Percentiles rank a stretch among this genome's conserved stretches.
phyloP scores from a whole-genome alignment of 805 yeast genomes.

The Kuraishia floccosa region DNA sequence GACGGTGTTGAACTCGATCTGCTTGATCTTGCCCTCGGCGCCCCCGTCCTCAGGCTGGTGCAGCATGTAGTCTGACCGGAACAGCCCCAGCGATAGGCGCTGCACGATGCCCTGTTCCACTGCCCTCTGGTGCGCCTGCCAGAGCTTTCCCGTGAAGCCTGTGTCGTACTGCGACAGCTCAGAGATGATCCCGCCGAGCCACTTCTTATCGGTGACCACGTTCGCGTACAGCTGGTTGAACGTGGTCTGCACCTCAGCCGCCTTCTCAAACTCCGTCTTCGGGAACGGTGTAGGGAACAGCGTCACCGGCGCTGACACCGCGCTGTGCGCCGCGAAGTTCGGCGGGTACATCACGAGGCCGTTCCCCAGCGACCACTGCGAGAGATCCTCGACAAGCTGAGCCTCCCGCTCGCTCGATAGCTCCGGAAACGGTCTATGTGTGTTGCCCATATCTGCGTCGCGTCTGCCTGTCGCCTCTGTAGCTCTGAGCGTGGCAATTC shows the following conservation, averaged over 20 bases:
- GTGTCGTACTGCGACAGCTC: conserved; percentile 48
- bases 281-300: conserved; percentile 88
- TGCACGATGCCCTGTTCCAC: conserved; percentile 40
- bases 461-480: too few relatives aligned
- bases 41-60: conserved; percentile 33
- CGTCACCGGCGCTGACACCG: conserved; percentile 78
- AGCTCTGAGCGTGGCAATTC: too few relatives aligned
- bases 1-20: conserved; percentile 93
- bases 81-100: conserved; percentile 67
- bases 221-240: conserved; percentile 70
- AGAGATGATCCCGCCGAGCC: conserved; percentile 49
- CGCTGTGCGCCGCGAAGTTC: conserved; percentile 28
- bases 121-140: conserved; percentile 45
- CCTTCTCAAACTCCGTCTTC: conserved; percentile 48
- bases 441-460: too few relatives aligned
- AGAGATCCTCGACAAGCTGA: conserved; percentile 31
- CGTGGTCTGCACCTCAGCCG: conserved; percentile 49
- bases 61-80: conserved; percentile 83
- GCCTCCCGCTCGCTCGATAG: conserved; percentile 7
- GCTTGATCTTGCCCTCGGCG: conserved; percentile 49
- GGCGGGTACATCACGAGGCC: conserved; percentile 81
- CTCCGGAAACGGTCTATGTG: conserved; percentile 5
- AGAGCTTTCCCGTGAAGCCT: conserved; percentile 76
- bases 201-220: conserved; percentile 44
- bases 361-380: conserved; percentile 70